Evolutionary conservation across 257 asterid species (phyloP).

Genomic region (Fraxinus excelsior): DNA sequence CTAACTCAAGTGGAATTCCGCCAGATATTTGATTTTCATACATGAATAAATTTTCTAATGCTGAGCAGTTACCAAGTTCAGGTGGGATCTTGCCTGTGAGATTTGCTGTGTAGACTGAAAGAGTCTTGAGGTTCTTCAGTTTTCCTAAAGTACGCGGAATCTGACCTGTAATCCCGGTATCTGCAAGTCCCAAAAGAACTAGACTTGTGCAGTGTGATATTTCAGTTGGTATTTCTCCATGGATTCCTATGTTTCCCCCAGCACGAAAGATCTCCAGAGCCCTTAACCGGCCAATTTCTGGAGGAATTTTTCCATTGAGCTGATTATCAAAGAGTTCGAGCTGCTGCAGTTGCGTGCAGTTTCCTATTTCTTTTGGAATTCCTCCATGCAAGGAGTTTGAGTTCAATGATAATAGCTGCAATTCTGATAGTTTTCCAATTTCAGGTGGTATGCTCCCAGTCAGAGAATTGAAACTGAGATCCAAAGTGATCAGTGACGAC

Average conservation of each 20-base stretch:
- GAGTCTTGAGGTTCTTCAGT: slow-evolving; percentile 59
- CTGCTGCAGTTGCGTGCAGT: slow-evolving; percentile 49
- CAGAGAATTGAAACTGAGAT: slow-evolving; percentile 66
- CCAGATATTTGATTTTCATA: slow-evolving; percentile 70
- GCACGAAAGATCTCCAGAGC: slow-evolving; percentile 60
- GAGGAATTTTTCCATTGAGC: slow-evolving; percentile 51
- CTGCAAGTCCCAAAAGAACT: slow-evolving; percentile 60
- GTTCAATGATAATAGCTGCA: slow-evolving; percentile 47
- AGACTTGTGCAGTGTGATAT: slow-evolving; percentile 59
- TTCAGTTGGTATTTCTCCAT: slow-evolving; percentile 62
- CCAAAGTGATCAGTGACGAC: slow-evolving; percentile 48
- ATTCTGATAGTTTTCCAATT: slow-evolving; percentile 48
- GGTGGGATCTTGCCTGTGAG: slow-evolving; percentile 61
- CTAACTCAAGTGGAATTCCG: slow-evolving; percentile 55
- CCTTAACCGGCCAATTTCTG: slow-evolving; percentile 41
- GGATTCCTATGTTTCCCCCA: slow-evolving; percentile 57
- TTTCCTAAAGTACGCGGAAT: slow-evolving; percentile 56
- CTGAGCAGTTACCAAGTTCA: slow-evolving; percentile 58
- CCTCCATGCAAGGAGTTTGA: slow-evolving; percentile 51
- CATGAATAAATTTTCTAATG: slow-evolving; percentile 53
- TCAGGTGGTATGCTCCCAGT: slow-evolving; percentile 56
- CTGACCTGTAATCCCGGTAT: slow-evolving; percentile 60
- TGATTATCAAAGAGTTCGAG: slow-evolving; percentile 68
- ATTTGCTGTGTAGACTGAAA: slow-evolving; percentile 64
- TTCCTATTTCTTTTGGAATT: slow-evolving; percentile 58